Conservation (phyloP, 2,329 filamentous ascomycete genomes). For the Aspergillus pseudoglaucus region DNA sequence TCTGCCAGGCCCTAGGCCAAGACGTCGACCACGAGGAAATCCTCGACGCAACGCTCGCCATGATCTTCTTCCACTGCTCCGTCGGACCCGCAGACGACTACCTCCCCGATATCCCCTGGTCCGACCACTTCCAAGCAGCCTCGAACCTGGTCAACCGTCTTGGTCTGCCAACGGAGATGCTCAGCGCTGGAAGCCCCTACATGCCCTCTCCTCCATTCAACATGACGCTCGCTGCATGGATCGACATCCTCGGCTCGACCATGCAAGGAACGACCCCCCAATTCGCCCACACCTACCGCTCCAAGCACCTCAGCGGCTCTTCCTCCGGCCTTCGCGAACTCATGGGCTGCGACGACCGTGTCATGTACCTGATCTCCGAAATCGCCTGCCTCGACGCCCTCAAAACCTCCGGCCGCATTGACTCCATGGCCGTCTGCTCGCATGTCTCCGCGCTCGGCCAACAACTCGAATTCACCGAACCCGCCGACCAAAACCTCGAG, state of each 20-base stretch:
- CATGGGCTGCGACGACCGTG: slow-evolving; percentile 94
- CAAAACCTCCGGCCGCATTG: slow-evolving; percentile 69
- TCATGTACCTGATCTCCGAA: slow-evolving; percentile 98
- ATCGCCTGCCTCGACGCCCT: slow-evolving; percentile 92
- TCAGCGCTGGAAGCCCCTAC: slow-evolving; percentile 53
- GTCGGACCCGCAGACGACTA: slow-evolving; percentile 80
- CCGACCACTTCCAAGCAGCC: slow-evolving; percentile 91
- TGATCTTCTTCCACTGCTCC: slow-evolving; percentile 94
- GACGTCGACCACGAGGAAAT: slow-evolving; percentile 83
- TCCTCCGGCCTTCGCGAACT: slow-evolving; percentile 76
- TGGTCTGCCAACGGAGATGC: slow-evolving; percentile 64
- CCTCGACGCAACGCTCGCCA: slow-evolving; percentile 82
- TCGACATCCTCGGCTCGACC: slow-evolving; percentile 90
- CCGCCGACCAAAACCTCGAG: slow-evolving; percentile 55
- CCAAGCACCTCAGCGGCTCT: slow-evolving; percentile 68
- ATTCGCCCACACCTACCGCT: slow-evolving; percentile 91
- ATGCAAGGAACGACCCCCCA: slow-evolving; percentile 80
- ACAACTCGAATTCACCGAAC: slow-evolving; percentile 77
- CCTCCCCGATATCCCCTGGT: slow-evolving; percentile 89
- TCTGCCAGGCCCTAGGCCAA: slow-evolving; percentile 72
- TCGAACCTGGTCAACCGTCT: slow-evolving; percentile 80
- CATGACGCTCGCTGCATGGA: slow-evolving; percentile 86
- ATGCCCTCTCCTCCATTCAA: slow-evolving; percentile 70
- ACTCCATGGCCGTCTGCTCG: slow-evolving; percentile 77
- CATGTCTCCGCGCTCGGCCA: slow-evolving; percentile 83